Percentiles rank a stretch among this genome's conserved stretches.
Conservation (phyloP, 345 rosid genomes). For the Ailanthus altissimus region DNA sequence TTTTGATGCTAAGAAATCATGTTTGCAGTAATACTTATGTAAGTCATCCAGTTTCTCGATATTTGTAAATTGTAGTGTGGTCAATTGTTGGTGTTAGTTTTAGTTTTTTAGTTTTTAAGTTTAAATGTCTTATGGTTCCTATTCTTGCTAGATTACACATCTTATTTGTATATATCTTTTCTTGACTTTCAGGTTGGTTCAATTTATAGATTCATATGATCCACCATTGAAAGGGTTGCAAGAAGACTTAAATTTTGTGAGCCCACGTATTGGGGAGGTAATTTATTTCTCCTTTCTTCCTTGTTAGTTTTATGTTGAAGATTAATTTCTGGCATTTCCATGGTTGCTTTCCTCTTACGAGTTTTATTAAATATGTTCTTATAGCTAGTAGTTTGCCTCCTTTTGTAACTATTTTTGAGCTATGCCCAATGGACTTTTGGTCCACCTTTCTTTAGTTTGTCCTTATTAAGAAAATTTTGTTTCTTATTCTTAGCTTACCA, state of each 20-base stretch:
- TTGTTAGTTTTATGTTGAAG: background rate
- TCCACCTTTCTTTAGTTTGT: background rate
- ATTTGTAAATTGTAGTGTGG: background rate
- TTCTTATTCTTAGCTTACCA: background rate
- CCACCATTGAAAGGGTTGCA: slow-evolving; percentile 98
- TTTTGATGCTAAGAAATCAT: background rate
- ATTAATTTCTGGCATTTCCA: background rate
- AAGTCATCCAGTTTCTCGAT: background rate
- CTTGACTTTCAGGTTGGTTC: slow-evolving; percentile 73
- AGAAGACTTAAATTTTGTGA: slow-evolving; percentile 96
- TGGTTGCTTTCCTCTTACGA: background rate
- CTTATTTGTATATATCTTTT: slow-evolving; percentile 6
- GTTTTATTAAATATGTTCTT: background rate
- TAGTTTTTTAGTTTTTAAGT: background rate
- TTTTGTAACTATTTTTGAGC: background rate
- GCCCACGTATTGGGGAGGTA: slow-evolving; percentile 99
- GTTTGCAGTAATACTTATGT: background rate
- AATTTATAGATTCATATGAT: slow-evolving; percentile 93
- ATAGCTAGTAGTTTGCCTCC: background rate
- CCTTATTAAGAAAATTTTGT: background rate
- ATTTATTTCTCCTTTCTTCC: slow-evolving; percentile 25
- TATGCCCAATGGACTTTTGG: background rate
- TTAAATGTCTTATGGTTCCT: background rate
- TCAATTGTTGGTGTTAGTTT: background rate
- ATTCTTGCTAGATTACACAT: background rate